Conservation (phyloP, 2,329 filamentous ascomycete genomes). For the Talaromyces sp. region DNA sequence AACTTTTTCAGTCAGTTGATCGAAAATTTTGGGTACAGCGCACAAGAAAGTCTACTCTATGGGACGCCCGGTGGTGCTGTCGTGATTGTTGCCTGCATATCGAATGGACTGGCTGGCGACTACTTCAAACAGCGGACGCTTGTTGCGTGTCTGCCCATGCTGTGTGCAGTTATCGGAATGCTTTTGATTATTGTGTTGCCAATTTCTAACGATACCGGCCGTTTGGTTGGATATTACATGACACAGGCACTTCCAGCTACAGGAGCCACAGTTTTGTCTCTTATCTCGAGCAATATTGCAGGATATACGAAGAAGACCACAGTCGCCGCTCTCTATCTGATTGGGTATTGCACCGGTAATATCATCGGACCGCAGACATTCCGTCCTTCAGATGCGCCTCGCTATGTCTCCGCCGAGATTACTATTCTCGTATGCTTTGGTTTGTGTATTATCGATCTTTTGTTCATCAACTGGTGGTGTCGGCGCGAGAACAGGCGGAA, state of each 20-base stretch:
- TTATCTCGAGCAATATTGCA: conserved; percentile 54
- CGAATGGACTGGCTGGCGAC: neutral
- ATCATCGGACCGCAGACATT: conserved; percentile 53
- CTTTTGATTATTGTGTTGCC: conserved; percentile 52
- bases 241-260: conserved; percentile 52
- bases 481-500: conserved; percentile 53
- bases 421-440: conserved; percentile 23
- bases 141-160: neutral
- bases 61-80: neutral
- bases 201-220: conserved; percentile 47
- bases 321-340: conserved; percentile 38
- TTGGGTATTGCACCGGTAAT: conserved; percentile 45
- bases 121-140: neutral
- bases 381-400: conserved; percentile 47
- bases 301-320: conserved; percentile 46
- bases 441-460: conserved; percentile 42
- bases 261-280: conserved; percentile 55
- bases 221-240: conserved; percentile 58
- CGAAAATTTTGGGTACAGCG: conserved; percentile 9
- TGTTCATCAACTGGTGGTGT: conserved; percentile 58
- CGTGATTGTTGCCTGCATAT: neutral
- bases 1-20: conserved; percentile 13
- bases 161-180: neutral
- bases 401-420: conserved; percentile 30
- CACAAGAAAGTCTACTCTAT: neutral